Percentiles rank a stretch among this genome's conserved stretches.
Evolutionary conservation across 2,329 filamentous ascomycete species (phyloP).

Genomic region (Cladophialophora immunda): DNA sequence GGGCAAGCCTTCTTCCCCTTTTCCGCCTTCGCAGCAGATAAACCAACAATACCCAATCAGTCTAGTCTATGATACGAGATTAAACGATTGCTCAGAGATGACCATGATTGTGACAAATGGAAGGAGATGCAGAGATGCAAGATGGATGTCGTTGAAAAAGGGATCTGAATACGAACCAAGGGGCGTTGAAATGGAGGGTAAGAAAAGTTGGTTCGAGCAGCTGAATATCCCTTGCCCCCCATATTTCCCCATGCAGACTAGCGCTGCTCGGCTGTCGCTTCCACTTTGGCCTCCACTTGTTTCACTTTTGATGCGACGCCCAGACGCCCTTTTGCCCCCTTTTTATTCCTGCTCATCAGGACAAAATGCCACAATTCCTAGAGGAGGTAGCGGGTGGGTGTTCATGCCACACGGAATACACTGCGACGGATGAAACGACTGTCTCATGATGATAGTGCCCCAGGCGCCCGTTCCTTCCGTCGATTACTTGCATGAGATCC

Average conservation of each 20-base stretch:
- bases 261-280: conserved; percentile 19
- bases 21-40: conserved; percentile 1
- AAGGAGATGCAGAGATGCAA: background rate
- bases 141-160: conserved; percentile 15
- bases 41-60: background rate
- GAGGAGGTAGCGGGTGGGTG: background rate
- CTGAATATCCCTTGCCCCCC: conserved; percentile 13
- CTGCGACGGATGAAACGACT: background rate
- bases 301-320: conserved; percentile 8
- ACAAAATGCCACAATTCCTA: background rate
- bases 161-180: conserved; percentile 5
- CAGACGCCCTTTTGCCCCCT: background rate
- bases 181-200: background rate
- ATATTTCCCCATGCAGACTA: conserved; percentile 20
- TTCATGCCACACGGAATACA: background rate
- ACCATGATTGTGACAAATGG: conserved; percentile 6
- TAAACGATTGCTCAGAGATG: conserved; percentile 10
- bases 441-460: conserved; percentile 6
- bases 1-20: conserved; percentile 10
- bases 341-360: background rate
- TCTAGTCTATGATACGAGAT: conserved; percentile 13
- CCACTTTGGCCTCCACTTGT: conserved; percentile 23
- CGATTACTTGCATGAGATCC: conserved; percentile 24
- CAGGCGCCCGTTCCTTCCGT: conserved; percentile 1
- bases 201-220: background rate